phyloP scores from a whole-genome alignment of 805 yeast genomes.

The Metschnikowia bowlesiae region DNA sequence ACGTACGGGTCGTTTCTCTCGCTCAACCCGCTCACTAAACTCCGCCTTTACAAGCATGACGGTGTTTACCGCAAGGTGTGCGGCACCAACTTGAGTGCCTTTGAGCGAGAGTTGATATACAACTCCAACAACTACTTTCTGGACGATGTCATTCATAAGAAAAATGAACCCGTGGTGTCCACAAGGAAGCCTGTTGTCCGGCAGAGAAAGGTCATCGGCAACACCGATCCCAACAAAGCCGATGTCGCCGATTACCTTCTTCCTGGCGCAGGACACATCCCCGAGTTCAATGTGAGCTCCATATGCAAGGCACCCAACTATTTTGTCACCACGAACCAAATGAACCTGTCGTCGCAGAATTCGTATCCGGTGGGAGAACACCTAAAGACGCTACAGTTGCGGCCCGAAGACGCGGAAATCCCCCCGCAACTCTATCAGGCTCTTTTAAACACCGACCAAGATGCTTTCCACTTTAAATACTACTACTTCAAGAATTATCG shows the following conservation, averaged over 20 bases:
- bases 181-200: conserved; percentile 26
- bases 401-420: conserved; percentile 24
- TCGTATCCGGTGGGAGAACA: conserved; percentile 12
- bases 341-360: conserved; percentile 19
- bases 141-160: conserved; percentile 8
- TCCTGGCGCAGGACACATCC: conserved; percentile 43
- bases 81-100: conserved; percentile 25
- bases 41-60: conserved; percentile 33
- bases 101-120: conserved; percentile 33
- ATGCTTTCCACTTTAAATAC: conserved; percentile 33
- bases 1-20: conserved; percentile 34
- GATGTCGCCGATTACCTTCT: conserved; percentile 37
- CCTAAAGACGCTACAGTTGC: conserved; percentile 10
- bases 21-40: conserved; percentile 30
- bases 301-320: conserved; percentile 42
- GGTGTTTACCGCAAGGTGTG: conserved; percentile 16
- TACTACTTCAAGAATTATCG: conserved; percentile 38
- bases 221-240: conserved; percentile 36
- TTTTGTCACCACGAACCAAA: conserved; percentile 29
- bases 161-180: not conserved
- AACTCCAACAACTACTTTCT: conserved; percentile 25
- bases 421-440: conserved; percentile 35
- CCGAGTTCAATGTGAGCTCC: conserved; percentile 37
- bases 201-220: conserved; percentile 27
- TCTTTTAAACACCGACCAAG: conserved; percentile 33